Base-by-base conservation (phyloP, 768 basidiomycete species). In the Rhizopogon sp. region DNA sequence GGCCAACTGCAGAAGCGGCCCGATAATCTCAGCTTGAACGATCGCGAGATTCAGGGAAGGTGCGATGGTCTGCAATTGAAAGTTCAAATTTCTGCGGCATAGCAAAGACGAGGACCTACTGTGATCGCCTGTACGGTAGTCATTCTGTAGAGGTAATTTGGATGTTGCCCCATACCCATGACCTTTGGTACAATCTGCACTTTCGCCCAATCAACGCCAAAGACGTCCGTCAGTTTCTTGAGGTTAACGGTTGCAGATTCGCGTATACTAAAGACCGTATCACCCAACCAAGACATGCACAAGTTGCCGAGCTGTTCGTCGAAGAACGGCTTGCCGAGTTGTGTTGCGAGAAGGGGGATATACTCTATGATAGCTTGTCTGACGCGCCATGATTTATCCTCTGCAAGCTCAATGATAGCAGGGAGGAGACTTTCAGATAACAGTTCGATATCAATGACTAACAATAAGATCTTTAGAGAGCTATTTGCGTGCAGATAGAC, bases 291-390 rank as follows among this genome's bases (percentile, higher is more conserved):
- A 7, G 91, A 92, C 95, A 99, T 97, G 78, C 97, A 99, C 29
- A 99, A 78, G 64, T 90, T 93, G 28, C 90, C 92, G 43, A 99
- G 83, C 69, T 96, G 93, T 64, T 98, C 97, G 70, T 99, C 95
- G 69, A 99, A 99, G 76, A 98, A 98, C 28, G 87, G 79, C 63
- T 92, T 92, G 52, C 97, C 97, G 54, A 99, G 82, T 69, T 99
- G 97, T n/a, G 88, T 94, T 42, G 97, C 95, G 44, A 99, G 87
- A 20, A 98, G 83, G n/a, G 97, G 97, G 63, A 99, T 90, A 74
- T 99, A 98, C 72, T 98, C 97, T 72, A 99, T 99, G 75, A 99
- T 98, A 7, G 97, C 97, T 72, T 99, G 97, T 62, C 97, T 88
- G 17, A 99, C 96, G 29, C 97, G 89, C 97, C 97, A 99, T 57